A percentile compares a stretch with the other conserved stretches of the same genome.
Conservation (phyloP, 768 basidiomycete genomes). For the Leccinum pellstonianum region DNA sequence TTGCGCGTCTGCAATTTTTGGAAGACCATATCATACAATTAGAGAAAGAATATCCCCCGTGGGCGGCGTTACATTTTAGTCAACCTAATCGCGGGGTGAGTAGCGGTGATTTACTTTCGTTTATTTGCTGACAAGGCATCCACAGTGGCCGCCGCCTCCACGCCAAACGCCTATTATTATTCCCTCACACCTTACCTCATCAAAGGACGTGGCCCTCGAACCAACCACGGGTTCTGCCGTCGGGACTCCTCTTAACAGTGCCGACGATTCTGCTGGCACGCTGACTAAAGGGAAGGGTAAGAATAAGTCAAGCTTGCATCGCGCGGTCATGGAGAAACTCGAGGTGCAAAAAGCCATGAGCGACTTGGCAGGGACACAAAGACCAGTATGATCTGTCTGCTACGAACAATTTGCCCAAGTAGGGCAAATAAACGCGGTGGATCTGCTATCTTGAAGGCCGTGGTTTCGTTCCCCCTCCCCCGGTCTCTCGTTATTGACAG, state of each 20-base stretch:
- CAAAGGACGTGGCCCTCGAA: conserved; percentile 24
- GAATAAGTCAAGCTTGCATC: conserved; percentile 64
- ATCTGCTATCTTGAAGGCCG: neutral
- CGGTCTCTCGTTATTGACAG: neutral
- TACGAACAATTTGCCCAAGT: neutral
- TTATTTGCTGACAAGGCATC: neutral
- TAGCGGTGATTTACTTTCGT: conserved; percentile 12
- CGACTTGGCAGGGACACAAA: conserved; percentile 39
- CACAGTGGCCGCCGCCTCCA: conserved; percentile 82
- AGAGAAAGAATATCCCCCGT: conserved; percentile 82
- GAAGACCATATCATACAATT: conserved; percentile 76
- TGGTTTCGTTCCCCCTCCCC: neutral
- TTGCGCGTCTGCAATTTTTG: conserved; percentile 63
- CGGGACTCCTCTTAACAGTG: conserved; percentile 7
- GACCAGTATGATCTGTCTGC: conserved; percentile 10
- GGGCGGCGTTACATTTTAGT: conserved; percentile 87
- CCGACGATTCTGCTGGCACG: conserved; percentile 13
- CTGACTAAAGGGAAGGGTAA: conserved; percentile 33
- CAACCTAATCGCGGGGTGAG: conserved; percentile 79
- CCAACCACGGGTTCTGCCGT: conserved; percentile 7
- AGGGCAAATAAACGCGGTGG: neutral
- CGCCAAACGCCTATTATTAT: conserved; percentile 77
- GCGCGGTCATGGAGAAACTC: conserved; percentile 70
- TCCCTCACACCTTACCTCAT: conserved; percentile 56
- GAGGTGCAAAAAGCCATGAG: conserved; percentile 73